phyloP scores from a whole-genome alignment of 1,139 yeast species.

The Suzukiozyma palmioleophila region DNA sequence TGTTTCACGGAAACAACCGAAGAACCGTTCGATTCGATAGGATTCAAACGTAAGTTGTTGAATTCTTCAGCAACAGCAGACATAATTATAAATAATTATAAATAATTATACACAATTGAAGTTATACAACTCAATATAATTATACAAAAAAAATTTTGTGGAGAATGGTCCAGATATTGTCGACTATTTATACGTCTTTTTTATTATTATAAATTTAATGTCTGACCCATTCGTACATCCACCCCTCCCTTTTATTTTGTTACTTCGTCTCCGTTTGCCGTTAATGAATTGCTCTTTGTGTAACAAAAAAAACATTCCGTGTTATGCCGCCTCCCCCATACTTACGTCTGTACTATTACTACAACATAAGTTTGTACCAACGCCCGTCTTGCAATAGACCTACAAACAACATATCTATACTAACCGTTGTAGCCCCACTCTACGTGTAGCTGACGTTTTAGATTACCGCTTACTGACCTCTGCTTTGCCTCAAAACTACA shows the following conservation, averaged over 20 bases:
- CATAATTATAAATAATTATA: background rate
- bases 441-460: no score
- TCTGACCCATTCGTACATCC: background rate
- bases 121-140: no score
- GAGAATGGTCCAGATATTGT: background rate
- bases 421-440: no score
- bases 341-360: no score
- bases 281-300: background rate
- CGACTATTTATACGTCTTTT: background rate
- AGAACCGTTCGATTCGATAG: conserved; percentile 23
- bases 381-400: no score
- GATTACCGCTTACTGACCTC: no score
- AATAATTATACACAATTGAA: no score
- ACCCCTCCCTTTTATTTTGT: background rate
- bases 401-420: no score
- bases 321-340: background rate
- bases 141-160: no score
- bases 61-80: conserved; percentile 1
- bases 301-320: background rate
- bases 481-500: no score
- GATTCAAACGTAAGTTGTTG: conserved; percentile 4
- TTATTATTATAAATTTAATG: background rate
- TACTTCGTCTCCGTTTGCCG: background rate
- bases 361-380: no score
- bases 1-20: conserved; percentile 33